Evolutionary conservation across 2,329 filamentous ascomycete species (phyloP), one percentile per base, ranked within the genome.

Genomic region (Basipetospora chlamydospora): DNA sequence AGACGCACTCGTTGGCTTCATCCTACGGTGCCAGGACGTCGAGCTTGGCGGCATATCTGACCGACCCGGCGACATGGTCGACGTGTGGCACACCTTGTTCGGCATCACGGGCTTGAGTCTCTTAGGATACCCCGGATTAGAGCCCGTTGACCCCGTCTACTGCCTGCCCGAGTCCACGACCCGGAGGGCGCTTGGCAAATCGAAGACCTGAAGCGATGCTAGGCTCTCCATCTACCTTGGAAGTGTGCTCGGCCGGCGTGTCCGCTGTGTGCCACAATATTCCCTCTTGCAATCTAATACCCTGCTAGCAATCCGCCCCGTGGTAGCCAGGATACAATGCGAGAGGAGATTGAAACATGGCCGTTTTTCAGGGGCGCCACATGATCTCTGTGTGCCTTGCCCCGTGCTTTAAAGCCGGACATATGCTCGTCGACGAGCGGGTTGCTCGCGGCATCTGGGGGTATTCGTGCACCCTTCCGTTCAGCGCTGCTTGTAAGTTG

Each of bases 41-140:
- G 80, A 92, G 39, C 60, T 70, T 21, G 90, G 90, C 18, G 90
- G 90, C 9, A 73, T 98, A 45, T 79, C 88, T 5, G 90, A 98
- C 60, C 67, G 87, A 42, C 88, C 90, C 8, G 87, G 83, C 18
- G 78, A 98, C 50, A 86, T 88, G 79, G 88, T 95, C 16, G 90
- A 98, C 62, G 87, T 98, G 23, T 98, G 92, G 64, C 90, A 98
- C 53, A 96, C 90, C 0, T 64, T 77, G 37, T 98, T 98, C 55
- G 86, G 84, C 17, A 60, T 95, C 44, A 82, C 87, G 15, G 90
- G 90, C 2, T 60, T 98, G 46, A 93, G 86, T 53, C 67, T 98
- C 39, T 61, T 96, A 20, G 76, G 76, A 9, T 83, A 81, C 49
- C 74, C 80, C 6, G 84, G 77, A 1, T 59, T 95, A 29, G 70